Conservation (phyloP, 2,329 filamentous ascomycete species). For the Alternaria arborescens region DNA sequence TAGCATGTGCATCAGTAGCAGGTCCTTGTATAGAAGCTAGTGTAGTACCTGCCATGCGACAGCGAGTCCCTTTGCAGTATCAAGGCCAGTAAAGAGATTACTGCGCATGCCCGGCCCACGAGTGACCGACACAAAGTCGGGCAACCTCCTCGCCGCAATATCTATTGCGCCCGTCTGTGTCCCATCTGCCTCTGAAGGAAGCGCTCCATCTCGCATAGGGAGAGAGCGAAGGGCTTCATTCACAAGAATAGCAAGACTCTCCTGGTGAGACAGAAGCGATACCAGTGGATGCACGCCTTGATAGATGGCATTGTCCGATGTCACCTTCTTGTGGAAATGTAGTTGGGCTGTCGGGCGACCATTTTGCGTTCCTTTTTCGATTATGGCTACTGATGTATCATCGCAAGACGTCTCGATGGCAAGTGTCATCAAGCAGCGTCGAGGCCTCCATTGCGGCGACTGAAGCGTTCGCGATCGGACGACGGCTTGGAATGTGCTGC, state of each 20-base stretch:
- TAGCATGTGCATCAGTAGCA: conserved; percentile 17
- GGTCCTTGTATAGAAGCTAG: neutral
- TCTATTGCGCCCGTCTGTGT: neutral
- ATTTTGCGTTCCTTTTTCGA: conserved; percentile 63
- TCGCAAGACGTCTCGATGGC: conserved; percentile 90
- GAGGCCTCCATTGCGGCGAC: conserved; percentile 12
- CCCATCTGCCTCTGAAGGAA: neutral
- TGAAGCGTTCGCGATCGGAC: conserved; percentile 7
- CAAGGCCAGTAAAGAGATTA: conserved; percentile 79
- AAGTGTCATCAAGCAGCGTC: conserved; percentile 58
- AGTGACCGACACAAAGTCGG: conserved; percentile 89
- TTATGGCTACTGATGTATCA: conserved; percentile 87
- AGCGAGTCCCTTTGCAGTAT: conserved; percentile 86
- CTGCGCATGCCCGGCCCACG: conserved; percentile 88
- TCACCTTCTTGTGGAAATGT: conserved; percentile 82
- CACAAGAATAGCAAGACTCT: conserved; percentile 73
- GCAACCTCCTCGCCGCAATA: conserved; percentile 53
- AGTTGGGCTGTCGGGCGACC: conserved; percentile 60
- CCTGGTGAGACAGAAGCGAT: conserved; percentile 78
- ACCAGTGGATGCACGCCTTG: conserved; percentile 81
- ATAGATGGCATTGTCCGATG: conserved; percentile 78
- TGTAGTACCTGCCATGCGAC: conserved; percentile 71
- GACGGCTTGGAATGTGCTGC: conserved; percentile 15
- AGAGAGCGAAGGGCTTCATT: conserved; percentile 68
- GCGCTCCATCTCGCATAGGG: conserved; percentile 41